A percentile compares a stretch with the other conserved stretches of the same genome.
These are phyloP conservation scores for Chondrus crispus DNA, from an alignment of 23 red algal genomes.

Conservation along the genomic window DNA sequence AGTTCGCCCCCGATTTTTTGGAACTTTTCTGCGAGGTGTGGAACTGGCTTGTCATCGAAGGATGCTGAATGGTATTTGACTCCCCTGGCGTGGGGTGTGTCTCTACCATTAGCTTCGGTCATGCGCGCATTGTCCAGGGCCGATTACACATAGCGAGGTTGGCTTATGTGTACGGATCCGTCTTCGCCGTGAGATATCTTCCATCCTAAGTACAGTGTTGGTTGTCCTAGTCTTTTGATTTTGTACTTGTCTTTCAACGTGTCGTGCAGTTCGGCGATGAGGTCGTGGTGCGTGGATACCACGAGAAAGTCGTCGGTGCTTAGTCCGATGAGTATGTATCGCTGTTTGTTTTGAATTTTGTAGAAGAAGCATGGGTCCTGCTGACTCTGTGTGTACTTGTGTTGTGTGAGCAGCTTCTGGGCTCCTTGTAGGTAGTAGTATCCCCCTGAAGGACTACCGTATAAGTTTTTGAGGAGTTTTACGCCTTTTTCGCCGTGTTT, in stretches of 20 bases:
- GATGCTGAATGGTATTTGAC: background rate
- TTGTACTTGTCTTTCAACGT: background rate
- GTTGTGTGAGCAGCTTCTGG: background rate
- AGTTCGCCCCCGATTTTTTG: slow-evolving; percentile 18
- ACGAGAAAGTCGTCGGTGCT: background rate
- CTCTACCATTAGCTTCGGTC: background rate
- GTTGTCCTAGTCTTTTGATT: background rate
- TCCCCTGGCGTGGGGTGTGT: background rate
- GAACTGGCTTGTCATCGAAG: background rate
- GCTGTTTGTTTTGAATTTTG: background rate
- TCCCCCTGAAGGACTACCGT: background rate
- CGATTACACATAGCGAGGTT: background rate
- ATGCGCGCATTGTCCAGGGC: background rate
- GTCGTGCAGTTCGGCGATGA: background rate
- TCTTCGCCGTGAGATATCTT: background rate
- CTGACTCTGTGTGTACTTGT: background rate
- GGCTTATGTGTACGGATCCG: background rate
- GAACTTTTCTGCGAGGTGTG: background rate
- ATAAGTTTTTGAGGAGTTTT: background rate
- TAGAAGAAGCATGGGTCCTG: background rate
- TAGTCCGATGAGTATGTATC: background rate
- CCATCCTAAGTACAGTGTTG: background rate
- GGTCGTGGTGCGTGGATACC: background rate
- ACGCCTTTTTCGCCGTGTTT: background rate
- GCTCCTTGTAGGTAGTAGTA: background rate